Percentiles rank a stretch among this genome's conserved stretches.
These are phyloP conservation scores for Camelina sativa DNA, from an alignment of 345 rosid genomes.

Conservation along the genomic window DNA sequence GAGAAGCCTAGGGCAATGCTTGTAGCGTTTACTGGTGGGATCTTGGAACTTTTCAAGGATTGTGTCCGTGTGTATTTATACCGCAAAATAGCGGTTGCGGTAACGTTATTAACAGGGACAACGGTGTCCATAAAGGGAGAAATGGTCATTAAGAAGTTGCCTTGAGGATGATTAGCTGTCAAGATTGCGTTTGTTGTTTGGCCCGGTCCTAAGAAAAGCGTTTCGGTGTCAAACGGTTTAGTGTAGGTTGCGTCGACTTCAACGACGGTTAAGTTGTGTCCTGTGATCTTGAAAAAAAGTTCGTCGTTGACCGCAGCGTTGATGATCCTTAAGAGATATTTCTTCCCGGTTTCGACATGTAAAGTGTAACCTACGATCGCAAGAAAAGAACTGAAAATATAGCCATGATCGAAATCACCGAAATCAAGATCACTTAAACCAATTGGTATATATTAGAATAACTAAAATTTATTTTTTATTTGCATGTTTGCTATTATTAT, in stretches of 20 bases:
- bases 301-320: constrained; percentile 81
- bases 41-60: constrained; percentile 45
- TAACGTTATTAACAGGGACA: constrained; percentile 61
- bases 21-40: constrained; percentile 70
- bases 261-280: constrained; percentile 64
- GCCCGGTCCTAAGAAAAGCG: constrained; percentile 68
- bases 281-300: constrained; percentile 73
- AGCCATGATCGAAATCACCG: background rate
- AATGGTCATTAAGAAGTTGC: constrained; percentile 60
- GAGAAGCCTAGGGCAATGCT: constrained; percentile 43
- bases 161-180: constrained; percentile 47
- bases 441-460: no score
- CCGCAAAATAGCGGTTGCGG: constrained; percentile 51
- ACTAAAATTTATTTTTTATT: no score
- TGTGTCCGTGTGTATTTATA: constrained; percentile 53
- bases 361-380: constrained; percentile 42
- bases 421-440: background rate
- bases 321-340: constrained; percentile 64
- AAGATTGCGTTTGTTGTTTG: constrained; percentile 80
- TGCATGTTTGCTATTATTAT: no score
- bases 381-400: background rate
- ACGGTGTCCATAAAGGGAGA: constrained; percentile 83
- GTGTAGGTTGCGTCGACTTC: constrained; percentile 73
- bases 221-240: constrained; percentile 60
- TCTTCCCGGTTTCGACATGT: constrained; percentile 62